Conservation (phyloP, 352 stramenopile species). For the Globisporangium iwayamae region DNA sequence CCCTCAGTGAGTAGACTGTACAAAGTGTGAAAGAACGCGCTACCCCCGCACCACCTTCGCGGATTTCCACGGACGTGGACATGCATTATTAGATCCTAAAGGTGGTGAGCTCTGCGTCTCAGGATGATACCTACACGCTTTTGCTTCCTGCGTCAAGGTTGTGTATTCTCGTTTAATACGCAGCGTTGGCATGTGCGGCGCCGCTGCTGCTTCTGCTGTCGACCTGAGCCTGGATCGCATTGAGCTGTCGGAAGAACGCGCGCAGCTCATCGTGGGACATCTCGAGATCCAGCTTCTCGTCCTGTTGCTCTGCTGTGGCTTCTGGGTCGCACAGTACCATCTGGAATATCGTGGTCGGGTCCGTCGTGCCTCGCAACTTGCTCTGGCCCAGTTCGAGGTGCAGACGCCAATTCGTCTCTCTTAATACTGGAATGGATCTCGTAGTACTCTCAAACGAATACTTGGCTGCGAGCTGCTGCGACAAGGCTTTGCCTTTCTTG, state of each 20-base stretch:
- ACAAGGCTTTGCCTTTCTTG: slow-evolving; percentile 37
- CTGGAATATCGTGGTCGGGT: slow-evolving; percentile 56
- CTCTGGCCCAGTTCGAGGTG: slow-evolving; percentile 54
- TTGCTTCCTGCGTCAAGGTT: not conserved
- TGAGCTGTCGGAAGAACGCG: slow-evolving; percentile 58
- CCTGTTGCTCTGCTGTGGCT: slow-evolving; percentile 13
- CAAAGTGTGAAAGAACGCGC: too few relatives aligned
- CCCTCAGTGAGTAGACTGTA: too few relatives aligned
- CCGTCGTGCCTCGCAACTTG: slow-evolving; percentile 31
- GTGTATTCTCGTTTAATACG: not conserved
- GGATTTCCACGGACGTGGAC: too few relatives aligned
- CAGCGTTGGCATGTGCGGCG: not conserved
- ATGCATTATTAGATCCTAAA: too few relatives aligned
- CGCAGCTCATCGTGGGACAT: slow-evolving; percentile 54
- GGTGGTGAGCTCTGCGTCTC: too few relatives aligned
- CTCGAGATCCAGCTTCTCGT: slow-evolving; percentile 53
- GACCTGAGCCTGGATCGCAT: slow-evolving; percentile 49
- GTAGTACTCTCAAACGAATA: slow-evolving; percentile 10
- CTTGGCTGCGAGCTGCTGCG: slow-evolving; percentile 12
- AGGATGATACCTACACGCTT: too few relatives aligned
- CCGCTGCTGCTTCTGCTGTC: slow-evolving; percentile 17
- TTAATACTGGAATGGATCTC: slow-evolving; percentile 15
- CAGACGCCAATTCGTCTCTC: slow-evolving; percentile 44
- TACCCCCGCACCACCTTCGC: too few relatives aligned
- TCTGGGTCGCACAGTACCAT: slow-evolving; percentile 25